These are phyloP conservation scores for Aquilaria sinensis DNA, from an alignment of 345 rosid genomes.

Conservation along the genomic window DNA sequence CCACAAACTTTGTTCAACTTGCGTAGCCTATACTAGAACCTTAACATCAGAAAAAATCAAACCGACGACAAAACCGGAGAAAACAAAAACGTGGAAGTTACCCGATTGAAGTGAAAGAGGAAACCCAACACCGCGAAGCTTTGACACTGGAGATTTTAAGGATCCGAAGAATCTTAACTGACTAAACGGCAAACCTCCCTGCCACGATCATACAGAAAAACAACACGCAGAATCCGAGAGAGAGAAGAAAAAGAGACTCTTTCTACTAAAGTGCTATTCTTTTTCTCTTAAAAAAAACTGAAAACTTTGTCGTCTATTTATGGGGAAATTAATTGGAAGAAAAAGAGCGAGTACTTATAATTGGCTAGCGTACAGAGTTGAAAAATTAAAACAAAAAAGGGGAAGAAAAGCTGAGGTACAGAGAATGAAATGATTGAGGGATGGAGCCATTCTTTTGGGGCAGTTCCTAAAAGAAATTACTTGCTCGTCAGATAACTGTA, in stretches of 20 bases:
- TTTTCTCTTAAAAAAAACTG: constrained; percentile 1
- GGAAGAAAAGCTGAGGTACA: constrained; percentile 14
- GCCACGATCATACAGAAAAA: constrained; percentile 14
- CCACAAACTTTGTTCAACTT: too few species aligned
- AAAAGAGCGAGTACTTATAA: too few species aligned
- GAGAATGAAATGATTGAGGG: constrained; percentile 22
- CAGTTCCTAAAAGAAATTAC: background rate
- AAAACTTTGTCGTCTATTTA: constrained; percentile 10
- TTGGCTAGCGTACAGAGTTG: background rate
- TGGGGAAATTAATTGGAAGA: background rate
- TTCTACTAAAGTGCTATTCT: constrained; percentile 11
- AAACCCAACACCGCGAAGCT: background rate
- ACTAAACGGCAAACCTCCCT: background rate
- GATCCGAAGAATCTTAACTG: background rate
- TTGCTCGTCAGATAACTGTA: too few species aligned
- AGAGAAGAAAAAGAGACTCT: constrained; percentile 19
- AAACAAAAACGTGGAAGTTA: background rate
- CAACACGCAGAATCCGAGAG: constrained; percentile 8
- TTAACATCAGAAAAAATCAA: background rate
- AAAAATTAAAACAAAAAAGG: constrained; percentile 1
- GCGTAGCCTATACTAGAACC: background rate
- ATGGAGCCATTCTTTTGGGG: constrained; percentile 1
- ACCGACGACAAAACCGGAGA: background rate
- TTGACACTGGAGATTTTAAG: constrained; percentile 1
- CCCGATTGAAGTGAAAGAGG: background rate